These are phyloP conservation scores for Telopea speciosissima DNA, from an alignment of 177 flowering plant genomes.

Conservation along the genomic window DNA sequence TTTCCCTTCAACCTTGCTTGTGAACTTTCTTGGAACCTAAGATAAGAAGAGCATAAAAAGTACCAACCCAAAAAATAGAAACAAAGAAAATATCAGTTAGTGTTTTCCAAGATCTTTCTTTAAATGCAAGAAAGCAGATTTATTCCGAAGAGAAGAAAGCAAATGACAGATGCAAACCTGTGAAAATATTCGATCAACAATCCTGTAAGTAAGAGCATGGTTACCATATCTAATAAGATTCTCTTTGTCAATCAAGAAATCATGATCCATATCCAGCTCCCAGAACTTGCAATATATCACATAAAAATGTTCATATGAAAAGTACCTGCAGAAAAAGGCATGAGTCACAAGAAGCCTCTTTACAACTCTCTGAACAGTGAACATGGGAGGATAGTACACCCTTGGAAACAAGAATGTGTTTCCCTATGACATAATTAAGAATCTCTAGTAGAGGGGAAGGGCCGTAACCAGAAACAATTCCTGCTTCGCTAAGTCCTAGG, in stretches of 20 bases:
- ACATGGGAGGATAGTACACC: neutral
- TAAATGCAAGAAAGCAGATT: neutral
- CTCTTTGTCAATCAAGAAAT: conserved; percentile 68
- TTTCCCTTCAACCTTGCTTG: conserved; percentile 62
- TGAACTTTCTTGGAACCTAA: conserved; percentile 64
- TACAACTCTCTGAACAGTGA: neutral
- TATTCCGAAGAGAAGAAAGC: conserved; percentile 1
- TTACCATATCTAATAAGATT: conserved; percentile 76
- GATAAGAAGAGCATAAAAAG: neutral
- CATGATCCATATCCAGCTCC: conserved; percentile 81
- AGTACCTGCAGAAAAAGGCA: conserved; percentile 38
- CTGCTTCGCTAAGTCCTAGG: too few species aligned
- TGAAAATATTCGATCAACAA: conserved; percentile 72
- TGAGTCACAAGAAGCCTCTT: neutral
- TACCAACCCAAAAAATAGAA: neutral
- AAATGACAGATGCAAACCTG: conserved; percentile 43
- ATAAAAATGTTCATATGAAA: conserved; percentile 77
- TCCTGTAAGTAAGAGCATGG: conserved; percentile 75
- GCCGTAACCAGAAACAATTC: too few species aligned
- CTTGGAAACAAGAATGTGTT: neutral
- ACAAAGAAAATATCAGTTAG: too few species aligned
- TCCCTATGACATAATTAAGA: too few species aligned
- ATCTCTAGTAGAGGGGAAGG: neutral
- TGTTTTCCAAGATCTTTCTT: neutral
- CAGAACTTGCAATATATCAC: conserved; percentile 84